phyloP scores from a whole-genome alignment of 2,329 filamentous ascomycete genomes.

The Westerdykella ornata region DNA sequence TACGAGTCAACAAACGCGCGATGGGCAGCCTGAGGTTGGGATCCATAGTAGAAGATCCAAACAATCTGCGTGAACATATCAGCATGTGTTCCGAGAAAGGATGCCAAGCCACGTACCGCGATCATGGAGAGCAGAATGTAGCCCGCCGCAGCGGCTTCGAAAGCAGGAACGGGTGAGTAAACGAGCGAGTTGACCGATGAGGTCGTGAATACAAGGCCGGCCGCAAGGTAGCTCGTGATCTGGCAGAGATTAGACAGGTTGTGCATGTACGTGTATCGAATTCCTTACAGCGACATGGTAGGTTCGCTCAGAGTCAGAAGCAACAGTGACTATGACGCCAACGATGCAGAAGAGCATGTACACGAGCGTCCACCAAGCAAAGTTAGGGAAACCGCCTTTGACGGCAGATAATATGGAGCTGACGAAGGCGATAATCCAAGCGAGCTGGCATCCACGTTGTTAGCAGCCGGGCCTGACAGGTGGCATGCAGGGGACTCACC shows the following conservation, averaged over 20 bases:
- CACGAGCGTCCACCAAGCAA: conserved; percentile 84
- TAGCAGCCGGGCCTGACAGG: conserved; percentile 14
- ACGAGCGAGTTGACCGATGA: conserved; percentile 82
- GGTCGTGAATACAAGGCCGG: conserved; percentile 76
- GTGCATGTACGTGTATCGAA: background rate
- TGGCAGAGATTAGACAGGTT: conserved; percentile 29
- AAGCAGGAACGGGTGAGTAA: conserved; percentile 64
- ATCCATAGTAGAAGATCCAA: conserved; percentile 99
- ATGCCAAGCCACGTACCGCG: conserved; percentile 54
- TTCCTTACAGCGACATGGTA: conserved; percentile 74
- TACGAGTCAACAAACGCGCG: conserved; percentile 94
- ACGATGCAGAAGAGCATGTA: conserved; percentile 79
- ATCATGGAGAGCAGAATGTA: conserved; percentile 94
- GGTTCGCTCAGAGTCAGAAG: conserved; percentile 73
- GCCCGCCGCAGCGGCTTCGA: conserved; percentile 82
- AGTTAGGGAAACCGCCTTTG: conserved; percentile 63
- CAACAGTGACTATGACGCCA: conserved; percentile 75
- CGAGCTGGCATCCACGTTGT: conserved; percentile 56
- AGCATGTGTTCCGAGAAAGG: background rate
- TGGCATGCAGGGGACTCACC: conserved; percentile 51
- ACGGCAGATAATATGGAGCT: conserved; percentile 68
- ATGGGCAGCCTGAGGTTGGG: conserved; percentile 75
- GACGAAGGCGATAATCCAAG: conserved; percentile 91
- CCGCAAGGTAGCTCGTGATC: conserved; percentile 78
- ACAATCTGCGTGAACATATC: conserved; percentile 63